phyloP scores from a whole-genome alignment of 495 filamentous ascomycete species.

The Mytilinidion resinicola region DNA sequence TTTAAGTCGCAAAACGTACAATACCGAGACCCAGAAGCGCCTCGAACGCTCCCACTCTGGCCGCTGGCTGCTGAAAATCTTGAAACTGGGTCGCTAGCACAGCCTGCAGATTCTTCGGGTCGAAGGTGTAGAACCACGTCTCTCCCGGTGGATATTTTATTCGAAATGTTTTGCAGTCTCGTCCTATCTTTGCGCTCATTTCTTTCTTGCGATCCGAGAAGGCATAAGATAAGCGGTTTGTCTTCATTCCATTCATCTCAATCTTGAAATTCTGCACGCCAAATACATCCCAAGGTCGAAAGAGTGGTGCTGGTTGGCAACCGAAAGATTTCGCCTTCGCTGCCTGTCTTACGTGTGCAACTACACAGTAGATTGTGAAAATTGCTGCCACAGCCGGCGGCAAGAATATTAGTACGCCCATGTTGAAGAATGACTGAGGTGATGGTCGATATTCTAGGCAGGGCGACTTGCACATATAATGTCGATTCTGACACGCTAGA shows the following conservation, averaged over 20 bases:
- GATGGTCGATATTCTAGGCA: not conserved
- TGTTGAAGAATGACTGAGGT: slow-evolving; percentile 28
- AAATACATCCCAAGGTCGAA: slow-evolving; percentile 28
- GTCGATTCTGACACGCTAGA: slow-evolving; percentile 18
- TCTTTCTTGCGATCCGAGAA: slow-evolving; percentile 19
- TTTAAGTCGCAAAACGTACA: not conserved
- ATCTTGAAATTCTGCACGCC: slow-evolving; percentile 16
- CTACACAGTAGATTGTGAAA: slow-evolving; percentile 27
- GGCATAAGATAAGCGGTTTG: slow-evolving; percentile 16
- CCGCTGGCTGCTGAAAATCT: slow-evolving; percentile 23
- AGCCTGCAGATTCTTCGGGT: slow-evolving; percentile 51
- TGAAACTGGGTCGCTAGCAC: slow-evolving; percentile 51
- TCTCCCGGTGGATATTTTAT: slow-evolving; percentile 9
- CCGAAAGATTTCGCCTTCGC: slow-evolving; percentile 27
- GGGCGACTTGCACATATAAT: slow-evolving; percentile 26
- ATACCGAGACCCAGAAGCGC: slow-evolving; percentile 56
- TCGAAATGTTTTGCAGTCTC: slow-evolving; percentile 32
- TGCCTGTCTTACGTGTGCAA: slow-evolving; percentile 27
- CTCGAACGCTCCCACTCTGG: slow-evolving; percentile 31
- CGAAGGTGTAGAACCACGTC: slow-evolving; percentile 39
- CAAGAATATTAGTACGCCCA: slow-evolving; percentile 27
- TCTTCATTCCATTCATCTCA: slow-evolving; percentile 15
- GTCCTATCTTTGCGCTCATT: slow-evolving; percentile 26
- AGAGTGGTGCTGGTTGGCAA: slow-evolving; percentile 29
- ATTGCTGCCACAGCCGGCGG: slow-evolving; percentile 23